Conservation (phyloP, 179 eudicot genomes). For the Patellifolia procumbens region DNA sequence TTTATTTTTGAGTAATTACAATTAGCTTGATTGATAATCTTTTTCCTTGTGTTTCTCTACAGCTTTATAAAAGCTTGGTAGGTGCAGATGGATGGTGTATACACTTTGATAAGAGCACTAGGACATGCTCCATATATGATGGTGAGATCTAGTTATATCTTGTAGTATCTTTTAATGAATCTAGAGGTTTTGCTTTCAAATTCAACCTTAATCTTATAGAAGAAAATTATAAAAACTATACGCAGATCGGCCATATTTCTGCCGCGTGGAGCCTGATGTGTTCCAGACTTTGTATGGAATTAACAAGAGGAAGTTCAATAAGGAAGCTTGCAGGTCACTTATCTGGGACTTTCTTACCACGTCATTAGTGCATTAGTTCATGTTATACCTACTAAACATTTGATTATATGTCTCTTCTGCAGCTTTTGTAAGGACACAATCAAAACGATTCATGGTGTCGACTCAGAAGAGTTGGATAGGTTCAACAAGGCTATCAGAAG, state of each 20-base stretch:
- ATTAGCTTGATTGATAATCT: conserved; percentile 1
- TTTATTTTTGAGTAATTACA: background rate
- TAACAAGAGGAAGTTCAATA: conserved; percentile 66
- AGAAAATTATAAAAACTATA: background rate
- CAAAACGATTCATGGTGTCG: conserved; percentile 58
- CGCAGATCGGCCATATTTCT: conserved; percentile 90
- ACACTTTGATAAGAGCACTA: conserved; percentile 64
- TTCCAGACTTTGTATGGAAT: conserved; percentile 71
- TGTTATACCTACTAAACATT: background rate
- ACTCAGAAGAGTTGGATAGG: conserved; percentile 62
- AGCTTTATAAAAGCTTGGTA: conserved; percentile 65
- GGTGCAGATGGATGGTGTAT: conserved; percentile 96
- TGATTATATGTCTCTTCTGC: conserved; percentile 27
- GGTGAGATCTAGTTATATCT: too few relatives aligned
- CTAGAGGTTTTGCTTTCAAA: background rate
- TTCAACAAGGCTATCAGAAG: conserved; percentile 61
- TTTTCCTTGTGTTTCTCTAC: conserved; percentile 27
- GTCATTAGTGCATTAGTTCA: background rate
- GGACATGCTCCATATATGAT: conserved; percentile 77
- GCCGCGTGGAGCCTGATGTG: conserved; percentile 77
- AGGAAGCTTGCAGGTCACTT: conserved; percentile 87
- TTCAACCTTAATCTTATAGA: background rate
- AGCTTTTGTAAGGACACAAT: conserved; percentile 80
- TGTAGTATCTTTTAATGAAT: too few relatives aligned
- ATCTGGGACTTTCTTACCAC: background rate